Percentiles rank a stretch among this genome's conserved stretches.
Conservation (phyloP, 495 filamentous ascomycete species). For the Penicillium roqueforti region DNA sequence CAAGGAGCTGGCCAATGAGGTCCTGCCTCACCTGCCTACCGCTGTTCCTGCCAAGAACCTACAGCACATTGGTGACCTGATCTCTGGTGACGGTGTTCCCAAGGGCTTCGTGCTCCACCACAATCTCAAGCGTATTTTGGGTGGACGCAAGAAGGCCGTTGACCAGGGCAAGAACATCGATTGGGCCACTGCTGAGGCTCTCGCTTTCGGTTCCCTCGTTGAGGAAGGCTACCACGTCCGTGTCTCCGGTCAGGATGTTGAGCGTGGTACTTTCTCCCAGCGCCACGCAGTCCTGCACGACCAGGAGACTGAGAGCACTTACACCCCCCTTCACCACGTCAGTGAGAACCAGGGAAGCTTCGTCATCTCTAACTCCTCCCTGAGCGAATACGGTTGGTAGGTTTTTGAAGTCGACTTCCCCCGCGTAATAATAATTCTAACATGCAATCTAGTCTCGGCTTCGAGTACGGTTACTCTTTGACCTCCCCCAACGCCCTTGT, state of each 20-base stretch:
- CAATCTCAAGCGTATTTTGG: slow-evolving; percentile 95
- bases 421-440: slow-evolving; percentile 19
- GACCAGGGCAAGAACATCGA: slow-evolving; percentile 92
- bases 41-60: slow-evolving; percentile 66
- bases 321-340: slow-evolving; percentile 87
- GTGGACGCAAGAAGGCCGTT: slow-evolving; percentile 85
- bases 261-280: slow-evolving; percentile 99
- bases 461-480: slow-evolving; percentile 97
- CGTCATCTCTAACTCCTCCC: slow-evolving; percentile 93
- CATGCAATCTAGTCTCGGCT: slow-evolving; percentile 62
- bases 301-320: slow-evolving; percentile 86
- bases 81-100: slow-evolving; percentile 64
- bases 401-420: slow-evolving; percentile 19
- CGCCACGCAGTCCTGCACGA: slow-evolving; percentile 96
- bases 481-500: slow-evolving; percentile 95
- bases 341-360: slow-evolving; percentile 87
- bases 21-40: slow-evolving; percentile 88
- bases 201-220: slow-evolving; percentile 89
- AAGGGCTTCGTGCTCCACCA: slow-evolving; percentile 84
- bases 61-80: slow-evolving; percentile 71
- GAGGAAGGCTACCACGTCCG: slow-evolving; percentile 93
- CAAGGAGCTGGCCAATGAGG: slow-evolving; percentile 92
- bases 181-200: slow-evolving; percentile 94
- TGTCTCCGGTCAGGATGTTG: slow-evolving; percentile 96
- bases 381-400: slow-evolving; percentile 88